Evolutionary conservation across 345 rosid species (phyloP), one percentile per base, ranked within the genome.

Genomic region (Brassica juncea): DNA sequence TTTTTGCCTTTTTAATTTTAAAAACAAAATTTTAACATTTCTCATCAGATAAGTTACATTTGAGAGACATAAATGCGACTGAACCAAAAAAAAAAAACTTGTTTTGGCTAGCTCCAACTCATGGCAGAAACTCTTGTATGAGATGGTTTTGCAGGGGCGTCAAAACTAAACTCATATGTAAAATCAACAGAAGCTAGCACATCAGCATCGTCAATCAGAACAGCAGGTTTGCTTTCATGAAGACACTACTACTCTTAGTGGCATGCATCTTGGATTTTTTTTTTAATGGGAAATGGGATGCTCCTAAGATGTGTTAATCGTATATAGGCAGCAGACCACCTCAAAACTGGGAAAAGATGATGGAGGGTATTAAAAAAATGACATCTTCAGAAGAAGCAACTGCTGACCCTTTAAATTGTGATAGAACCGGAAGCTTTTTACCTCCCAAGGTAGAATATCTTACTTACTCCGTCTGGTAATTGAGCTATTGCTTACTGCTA

Each of bases 401-500:
- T 21, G 69, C 58, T 61, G 75, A 73, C 7, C 3, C 68, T 64
- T 16, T 69, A 8, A 66, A 78, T 14, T 77, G 82, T 57, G 82
- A 82, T 65, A 73, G 81, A 77, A 70, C 79, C 25, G 79, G 84
- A 61, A 82, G 75, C 67, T 61, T 77, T 69, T 70, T 77, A 68
- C 84, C 84, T 32, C 84, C 84, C 8, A 82, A 77, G 84, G 84
- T 82, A 61, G 57, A 67, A 6, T 49, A 10, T 81, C 39, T 63
- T 70, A 63, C 37, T 62, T 62, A 55, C 61, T 65, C 23, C 5
- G 52, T n/a, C 3, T 77, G 9, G 27, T 16, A 31, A 44, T 15
- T 74, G 32, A 32, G 59, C 21, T 59, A n/a, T 47, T 2, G 0
- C 11, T 55, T 55, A 32, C 19, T 71, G 14, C 27, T 70, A 16